A percentile compares a stretch with the other conserved stretches of the same genome.
Conservation (phyloP, 768 basidiomycete genomes). For the Psilocybe sp. region DNA sequence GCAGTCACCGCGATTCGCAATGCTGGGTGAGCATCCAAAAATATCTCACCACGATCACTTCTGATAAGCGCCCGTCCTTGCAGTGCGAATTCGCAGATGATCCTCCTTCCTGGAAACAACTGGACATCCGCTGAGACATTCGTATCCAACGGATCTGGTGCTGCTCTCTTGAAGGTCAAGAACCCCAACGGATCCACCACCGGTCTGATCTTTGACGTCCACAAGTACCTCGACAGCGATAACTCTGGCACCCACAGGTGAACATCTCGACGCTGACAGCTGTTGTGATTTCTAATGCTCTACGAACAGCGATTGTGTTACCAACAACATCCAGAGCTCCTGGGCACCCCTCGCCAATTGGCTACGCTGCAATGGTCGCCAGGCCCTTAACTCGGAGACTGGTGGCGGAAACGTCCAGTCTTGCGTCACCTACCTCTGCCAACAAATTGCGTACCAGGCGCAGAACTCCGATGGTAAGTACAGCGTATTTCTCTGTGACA, state of each 20-base stretch:
- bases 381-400: conserved; percentile 60
- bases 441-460: conserved; percentile 45
- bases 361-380: conserved; percentile 46
- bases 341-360: conserved; percentile 45
- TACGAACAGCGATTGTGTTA: conserved; percentile 38
- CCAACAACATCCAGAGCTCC: conserved; percentile 47
- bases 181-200: conserved; percentile 45
- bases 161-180: conserved; percentile 39
- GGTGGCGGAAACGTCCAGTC: conserved; percentile 56
- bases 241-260: conserved; percentile 32
- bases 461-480: conserved; percentile 41
- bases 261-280: background rate
- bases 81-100: conserved; percentile 51
- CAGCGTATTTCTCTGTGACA: background rate
- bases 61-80: background rate
- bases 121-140: conserved; percentile 54
- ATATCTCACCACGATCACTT: background rate
- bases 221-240: conserved; percentile 60
- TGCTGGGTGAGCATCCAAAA: conserved; percentile 35
- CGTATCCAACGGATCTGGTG: conserved; percentile 47
- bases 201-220: conserved; percentile 57
- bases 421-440: conserved; percentile 42
- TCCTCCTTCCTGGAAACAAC: conserved; percentile 58
- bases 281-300: too few species aligned
- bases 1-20: conserved; percentile 60